Conservation (phyloP, 768 basidiomycete species). For the Kwoniella sp. region DNA sequence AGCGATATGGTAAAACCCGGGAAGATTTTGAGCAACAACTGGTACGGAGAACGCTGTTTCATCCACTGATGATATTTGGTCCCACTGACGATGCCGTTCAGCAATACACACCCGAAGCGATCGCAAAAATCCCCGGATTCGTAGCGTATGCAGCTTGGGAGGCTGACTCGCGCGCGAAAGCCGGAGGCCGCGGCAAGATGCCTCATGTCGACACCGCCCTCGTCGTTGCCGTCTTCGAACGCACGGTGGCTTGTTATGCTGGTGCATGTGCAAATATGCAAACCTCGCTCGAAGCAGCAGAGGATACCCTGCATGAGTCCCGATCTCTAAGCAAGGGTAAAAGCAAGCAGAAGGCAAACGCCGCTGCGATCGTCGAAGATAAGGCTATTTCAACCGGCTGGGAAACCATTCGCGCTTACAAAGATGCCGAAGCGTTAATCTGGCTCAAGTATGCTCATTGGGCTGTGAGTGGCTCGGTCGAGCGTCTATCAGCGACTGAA, state of each 20-base stretch:
- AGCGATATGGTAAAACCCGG: conserved; percentile 54
- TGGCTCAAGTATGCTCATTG: conserved; percentile 38
- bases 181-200: conserved; percentile 6
- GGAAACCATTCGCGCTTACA: conserved; percentile 22
- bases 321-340: conserved; percentile 7
- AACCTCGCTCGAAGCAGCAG: not conserved
- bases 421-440: conserved; percentile 33
- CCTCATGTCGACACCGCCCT: conserved; percentile 17
- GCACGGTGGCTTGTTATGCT: conserved; percentile 22
- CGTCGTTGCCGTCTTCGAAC: conserved; percentile 26
- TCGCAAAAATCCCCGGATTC: conserved; percentile 8
- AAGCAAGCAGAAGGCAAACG: conserved; percentile 1
- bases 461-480: conserved; percentile 22
- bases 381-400: not conserved
- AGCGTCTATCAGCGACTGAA: too few relatives aligned
- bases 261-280: conserved; percentile 1
- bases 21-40: conserved; percentile 36
- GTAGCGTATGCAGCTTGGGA: conserved; percentile 37
- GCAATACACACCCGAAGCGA: conserved; percentile 3
- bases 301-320: not conserved
- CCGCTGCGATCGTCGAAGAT: not conserved
- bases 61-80: too few relatives aligned
- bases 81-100: conserved; percentile 2
- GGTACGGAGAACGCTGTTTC: too few relatives aligned
- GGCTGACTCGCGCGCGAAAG: conserved; percentile 26